These are phyloP conservation scores for Taphrina flavorubra DNA, from an alignment of 1,139 yeast genomes.

Conservation along the genomic window DNA sequence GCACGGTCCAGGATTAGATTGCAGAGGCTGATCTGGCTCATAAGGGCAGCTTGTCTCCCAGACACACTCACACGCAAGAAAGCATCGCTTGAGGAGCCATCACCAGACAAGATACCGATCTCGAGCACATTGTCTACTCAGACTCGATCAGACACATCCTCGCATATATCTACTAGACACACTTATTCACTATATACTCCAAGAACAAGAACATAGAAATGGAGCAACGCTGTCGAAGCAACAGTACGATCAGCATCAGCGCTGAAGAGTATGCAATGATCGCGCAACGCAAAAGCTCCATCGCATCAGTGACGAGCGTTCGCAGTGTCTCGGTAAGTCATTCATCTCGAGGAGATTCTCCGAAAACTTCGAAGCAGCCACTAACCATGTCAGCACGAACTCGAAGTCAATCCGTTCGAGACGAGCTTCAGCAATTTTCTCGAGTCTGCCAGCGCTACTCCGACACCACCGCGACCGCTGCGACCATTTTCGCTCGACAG, in stretches of 20 bases:
- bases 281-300: not conserved
- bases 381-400: conserved; percentile 11
- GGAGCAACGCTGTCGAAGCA: conserved; percentile 1
- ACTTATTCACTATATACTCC: not conserved
- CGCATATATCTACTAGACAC: no score
- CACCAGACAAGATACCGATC: no score
- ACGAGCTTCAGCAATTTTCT: conserved; percentile 16
- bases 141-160: no score
- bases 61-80: no score
- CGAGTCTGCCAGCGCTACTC: not conserved
- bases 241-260: not conserved
- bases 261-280: conserved; percentile 2
- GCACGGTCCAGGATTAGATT: no score
- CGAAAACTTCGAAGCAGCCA: no score
- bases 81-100: no score
- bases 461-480: not conserved
- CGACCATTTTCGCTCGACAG: conserved; percentile 22
- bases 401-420: conserved; percentile 29
- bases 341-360: not conserved
- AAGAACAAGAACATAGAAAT: not conserved
- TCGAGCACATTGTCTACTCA: no score
- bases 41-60: no score
- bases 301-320: conserved; percentile 10
- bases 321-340: conserved; percentile 15
- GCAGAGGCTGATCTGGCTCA: no score